Evolutionary conservation across 2,329 filamentous ascomycete species (phyloP), one percentile per base, ranked within the genome.

Genomic region (Diaporthe capsici): DNA sequence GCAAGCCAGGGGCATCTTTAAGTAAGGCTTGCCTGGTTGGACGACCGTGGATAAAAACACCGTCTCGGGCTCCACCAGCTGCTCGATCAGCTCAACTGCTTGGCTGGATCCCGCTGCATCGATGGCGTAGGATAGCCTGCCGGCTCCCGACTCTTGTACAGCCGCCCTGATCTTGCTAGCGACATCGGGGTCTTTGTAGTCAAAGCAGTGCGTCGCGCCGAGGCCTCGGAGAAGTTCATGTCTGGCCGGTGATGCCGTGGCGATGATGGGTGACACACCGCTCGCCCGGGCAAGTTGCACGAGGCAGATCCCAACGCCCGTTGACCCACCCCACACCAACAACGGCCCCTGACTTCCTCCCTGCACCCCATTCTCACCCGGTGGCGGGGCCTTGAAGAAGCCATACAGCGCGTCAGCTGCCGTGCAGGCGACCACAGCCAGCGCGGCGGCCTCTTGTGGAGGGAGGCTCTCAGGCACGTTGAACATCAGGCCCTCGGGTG

Each of bases 261-360:
- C 61, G 25, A 67, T 51, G 28, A 67, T 67, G 44, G 61, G 28
- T n/a, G 61, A 49, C 20, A 49, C 28, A 22, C 44, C 61, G 12
- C 61, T 49, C 39, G 61, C 61, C 28, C 61, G 61, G 44, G 61
- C 61, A 4, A 67, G 44, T 37, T 67, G 61, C 3, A 67, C 37
- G 9, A 67, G 61, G 22, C 28, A 49, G 44, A 67, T 10, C 5
- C 61, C 61, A 37, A 67, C 61, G 5, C 61, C 61, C 4, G 44
- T 67, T 34, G 61, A 67, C 8, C 61, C 61, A 51, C 61, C 61
- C 61, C 61, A 67, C 4, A 49, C 61, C n/a, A 67, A 51, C 7
- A 67, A 37, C 12, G 61, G 10, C 2, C 61, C 61, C 4, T 49
- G 20, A 10, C 22, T 22, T 15, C 7, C 28, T 15, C n/a, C 20